Base-by-base conservation (phyloP, 352 stramenopile genomes). In the Pythium insidiosum region DNA sequence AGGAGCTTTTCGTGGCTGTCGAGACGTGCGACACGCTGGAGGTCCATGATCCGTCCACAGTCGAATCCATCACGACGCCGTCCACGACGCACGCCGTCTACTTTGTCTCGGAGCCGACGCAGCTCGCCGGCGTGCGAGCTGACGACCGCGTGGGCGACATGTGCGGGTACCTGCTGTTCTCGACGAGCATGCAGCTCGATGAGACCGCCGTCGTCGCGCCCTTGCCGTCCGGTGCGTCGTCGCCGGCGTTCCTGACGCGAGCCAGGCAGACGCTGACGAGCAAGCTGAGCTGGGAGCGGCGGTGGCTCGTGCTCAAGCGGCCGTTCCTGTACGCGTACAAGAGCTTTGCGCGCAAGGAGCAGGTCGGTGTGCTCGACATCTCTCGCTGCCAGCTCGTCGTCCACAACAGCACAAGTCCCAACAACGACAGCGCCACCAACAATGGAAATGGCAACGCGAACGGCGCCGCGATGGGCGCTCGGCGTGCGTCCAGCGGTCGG, bases 271-370 rank as follows among this genome's bases (percentile, higher is more conserved):
- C 53, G n/a, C 30, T 57, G 11, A 66, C 25, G 5, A 58, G 44
- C 25, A 31, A 41, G 6, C 35, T 60, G 15, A 50, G 39, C 6
- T 92, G 79, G 73, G 64, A 89, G 20, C 61, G 79, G 0, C 74
- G 79, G 25, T 92, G 76, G 79, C 87, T 92, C 31, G 79, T 92
- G 20, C 52, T 92, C 35, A 83, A 86, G 39, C 63, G 69, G 1
- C 79, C 79, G 19, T 89, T 92, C 43, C 53, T 92, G 23, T 89
- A 88, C 45, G 59, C 51, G 1, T 91, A 87, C 58, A 68, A 80
- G 52, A 80, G 56, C 40, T 85, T 87, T 26, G 72, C 73, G 0
- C 58, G 65, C 13, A 81, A 88, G 31, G 66, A 81, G 11, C 61
- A 84, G 34, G 67, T 76, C 2, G 73, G 79, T 19, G 72, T 89